Evolutionary conservation across 2,329 filamentous ascomycete species (phyloP).

Genomic region (Fusarium mangiferae): DNA sequence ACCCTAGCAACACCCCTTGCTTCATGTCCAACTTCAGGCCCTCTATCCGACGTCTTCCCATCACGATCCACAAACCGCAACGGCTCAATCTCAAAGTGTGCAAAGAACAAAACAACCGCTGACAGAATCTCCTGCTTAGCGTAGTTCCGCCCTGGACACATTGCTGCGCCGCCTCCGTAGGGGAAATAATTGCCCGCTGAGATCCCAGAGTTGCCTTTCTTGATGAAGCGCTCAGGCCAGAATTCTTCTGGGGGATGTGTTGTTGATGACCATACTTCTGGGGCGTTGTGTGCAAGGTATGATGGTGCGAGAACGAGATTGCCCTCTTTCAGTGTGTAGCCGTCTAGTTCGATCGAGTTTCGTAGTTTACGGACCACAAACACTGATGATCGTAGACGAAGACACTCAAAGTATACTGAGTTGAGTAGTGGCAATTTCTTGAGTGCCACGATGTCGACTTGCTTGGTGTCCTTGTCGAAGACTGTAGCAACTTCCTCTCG

Average conservation of each 20-base stretch:
- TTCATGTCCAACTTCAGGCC: slow-evolving; percentile 37
- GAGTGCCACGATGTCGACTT: slow-evolving; percentile 25
- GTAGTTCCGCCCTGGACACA: slow-evolving; percentile 43
- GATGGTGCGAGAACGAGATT: slow-evolving; percentile 39
- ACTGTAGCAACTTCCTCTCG: slow-evolving; percentile 21
- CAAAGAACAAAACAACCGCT: slow-evolving; percentile 30
- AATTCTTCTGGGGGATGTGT: slow-evolving; percentile 33
- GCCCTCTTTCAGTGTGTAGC: slow-evolving; percentile 34
- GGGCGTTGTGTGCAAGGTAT: slow-evolving; percentile 37
- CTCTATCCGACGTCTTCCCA: slow-evolving; percentile 28
- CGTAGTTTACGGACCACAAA: slow-evolving; percentile 40
- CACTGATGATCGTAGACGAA: slow-evolving; percentile 35
- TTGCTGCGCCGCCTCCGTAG: slow-evolving; percentile 40
- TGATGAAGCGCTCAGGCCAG: slow-evolving; percentile 39
- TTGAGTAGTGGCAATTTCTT: slow-evolving; percentile 34
- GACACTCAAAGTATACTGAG: slow-evolving; percentile 36
- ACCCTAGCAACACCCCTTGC: slow-evolving; percentile 39
- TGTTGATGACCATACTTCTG: slow-evolving; percentile 26
- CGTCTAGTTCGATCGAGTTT: slow-evolving; percentile 37
- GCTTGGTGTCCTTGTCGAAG: neutral
- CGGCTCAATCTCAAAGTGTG: slow-evolving; percentile 34
- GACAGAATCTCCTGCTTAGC: slow-evolving; percentile 43
- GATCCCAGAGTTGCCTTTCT: slow-evolving; percentile 19
- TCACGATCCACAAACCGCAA: slow-evolving; percentile 20
- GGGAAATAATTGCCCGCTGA: slow-evolving; percentile 39